Base-by-base conservation (phyloP, 768 basidiomycete genomes). In the Melanogaster broomeanus region DNA sequence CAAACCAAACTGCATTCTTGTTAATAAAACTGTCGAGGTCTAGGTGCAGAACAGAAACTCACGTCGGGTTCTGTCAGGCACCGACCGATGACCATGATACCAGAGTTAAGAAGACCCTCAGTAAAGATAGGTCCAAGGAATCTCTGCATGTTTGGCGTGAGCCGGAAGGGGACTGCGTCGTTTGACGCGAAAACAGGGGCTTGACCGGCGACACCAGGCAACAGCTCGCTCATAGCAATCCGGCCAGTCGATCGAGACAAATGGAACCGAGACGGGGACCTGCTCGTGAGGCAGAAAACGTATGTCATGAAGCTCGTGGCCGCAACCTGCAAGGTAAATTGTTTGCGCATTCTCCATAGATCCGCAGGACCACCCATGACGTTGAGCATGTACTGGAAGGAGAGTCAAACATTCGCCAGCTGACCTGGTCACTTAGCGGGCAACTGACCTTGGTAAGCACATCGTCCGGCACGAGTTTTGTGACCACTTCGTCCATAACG, bases 281-380 rank as follows among this genome's bases (percentile, higher is more conserved):
- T 85, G 63, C 88, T 90, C 24, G 88, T 87, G 28, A 98, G 77
- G 58, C 83, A 88, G 60, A 97, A 81, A 25, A 90, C 76, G 64
- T 88, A 96, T 15, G 93, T 94, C 83, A 96, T 87, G 78, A 98
- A 98, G 61, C 90, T 88, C 38, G 83, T 84, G 1, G 90, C 81
- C 6, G 97, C 93, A 33, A 93, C 75, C 64, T 98, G 95, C 35
- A 88, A 68, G 9, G 95, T 87, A 69, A 98, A 97, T 71, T 98
- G 95, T 73, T 97, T 98, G 53, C 97, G 85, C 84, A 98, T 93
- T 53, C 90, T 81, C 96, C 96, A 99, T 3, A 98, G 78, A 60
- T 94, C 91, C 50, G 83, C 82, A 5, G 95, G 84, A 2, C 80
- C 81, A 41, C 79, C 74, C 91, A 98, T 96, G 21, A 88, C 87